Evolutionary conservation across 768 basidiomycete species (phyloP), one percentile per base, ranked within the genome.

Genomic region (Suillus lakei): DNA sequence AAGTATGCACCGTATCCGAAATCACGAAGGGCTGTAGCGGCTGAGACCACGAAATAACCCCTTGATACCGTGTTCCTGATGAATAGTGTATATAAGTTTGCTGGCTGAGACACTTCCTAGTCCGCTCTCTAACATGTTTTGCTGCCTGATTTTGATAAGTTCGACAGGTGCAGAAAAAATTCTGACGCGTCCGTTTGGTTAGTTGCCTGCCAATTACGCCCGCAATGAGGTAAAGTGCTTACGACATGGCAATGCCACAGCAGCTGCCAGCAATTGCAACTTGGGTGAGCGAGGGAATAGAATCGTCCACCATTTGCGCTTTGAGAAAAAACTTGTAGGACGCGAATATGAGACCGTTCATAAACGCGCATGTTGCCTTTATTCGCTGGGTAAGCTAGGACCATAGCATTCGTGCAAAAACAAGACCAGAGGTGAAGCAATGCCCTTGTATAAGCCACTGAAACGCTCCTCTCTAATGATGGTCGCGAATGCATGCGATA

Each of bases 1-100:
- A 97, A 98, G 77, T 98, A 97, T 2, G 91, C 87, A 8, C 95
- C 96, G 71, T 92, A 97, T 2, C 90, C 93, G 10, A 83, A 80
- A 74, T 97, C 95, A 39, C 96, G 80, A 43, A 95, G 72, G 1
- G 89, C 88, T 0, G 94, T 96, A 0, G 88, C 85, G 1, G 84
- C n/a, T 80, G 56, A 92, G 78, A 0, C 96, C 96, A 5, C 95
- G 86, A 76, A 91, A 97, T 7, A 96, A 76, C 0, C 91, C 93
- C 55, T 79, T 74, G 16, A 92, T 23, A 1, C 93, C 93, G 26
- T 83, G 78, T 58, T 79, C 77, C 53, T 77, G 79, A 56, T 88
- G 79, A 32, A 95, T 88, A 59, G 82, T 75, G 50, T 80, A 74
- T 4, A 87, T 83, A n/a, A 95, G 83, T 26, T 80, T 77, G 12